phyloP scores from a whole-genome alignment of 768 basidiomycete species.

The Leccinum boreale region DNA sequence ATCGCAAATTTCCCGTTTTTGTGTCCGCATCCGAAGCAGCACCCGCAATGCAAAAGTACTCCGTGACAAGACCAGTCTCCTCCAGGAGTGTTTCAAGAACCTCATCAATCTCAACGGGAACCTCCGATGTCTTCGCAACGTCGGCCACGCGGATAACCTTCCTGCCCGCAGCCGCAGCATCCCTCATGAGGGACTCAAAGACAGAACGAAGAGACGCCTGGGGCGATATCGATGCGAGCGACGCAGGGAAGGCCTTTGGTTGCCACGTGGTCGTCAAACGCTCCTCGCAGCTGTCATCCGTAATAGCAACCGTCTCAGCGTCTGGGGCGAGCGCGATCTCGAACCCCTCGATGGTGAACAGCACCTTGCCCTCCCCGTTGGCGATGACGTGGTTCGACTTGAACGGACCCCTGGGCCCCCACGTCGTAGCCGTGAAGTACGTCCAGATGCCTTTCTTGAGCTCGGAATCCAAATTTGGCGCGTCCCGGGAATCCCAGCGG shows the following conservation, averaged over 20 bases:
- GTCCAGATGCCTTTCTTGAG: constrained; percentile 31
- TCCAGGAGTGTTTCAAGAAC: constrained; percentile 16
- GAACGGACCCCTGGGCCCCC: constrained; percentile 24
- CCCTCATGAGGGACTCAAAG: constrained; percentile 16
- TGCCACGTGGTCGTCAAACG: constrained; percentile 34
- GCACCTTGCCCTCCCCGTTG: constrained; percentile 27
- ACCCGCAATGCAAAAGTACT: constrained; percentile 18
- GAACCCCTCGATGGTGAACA: constrained; percentile 34
- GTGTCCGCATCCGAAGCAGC: constrained; percentile 21
- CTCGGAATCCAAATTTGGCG: constrained; percentile 23
- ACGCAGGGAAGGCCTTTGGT: constrained; percentile 25
- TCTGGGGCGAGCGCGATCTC: constrained; percentile 32
- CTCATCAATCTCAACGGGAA: constrained; percentile 16
- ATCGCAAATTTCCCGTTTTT: constrained; percentile 15
- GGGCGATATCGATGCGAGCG: constrained; percentile 3
- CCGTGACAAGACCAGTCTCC: constrained; percentile 14
- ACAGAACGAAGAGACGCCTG: constrained; percentile 11
- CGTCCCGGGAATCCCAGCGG: constrained; percentile 28
- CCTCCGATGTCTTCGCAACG: constrained; percentile 16
- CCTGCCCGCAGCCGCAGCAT: constrained; percentile 18
- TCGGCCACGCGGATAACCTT: constrained; percentile 26
- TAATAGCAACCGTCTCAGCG: constrained; percentile 24
- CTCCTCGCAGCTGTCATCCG: constrained; percentile 25
- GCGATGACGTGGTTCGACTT: constrained; percentile 27
- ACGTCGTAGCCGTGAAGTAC: constrained; percentile 23